Base-by-base conservation (phyloP, 2,329 filamentous ascomycete species). In the Calonectria pauciramosa region DNA sequence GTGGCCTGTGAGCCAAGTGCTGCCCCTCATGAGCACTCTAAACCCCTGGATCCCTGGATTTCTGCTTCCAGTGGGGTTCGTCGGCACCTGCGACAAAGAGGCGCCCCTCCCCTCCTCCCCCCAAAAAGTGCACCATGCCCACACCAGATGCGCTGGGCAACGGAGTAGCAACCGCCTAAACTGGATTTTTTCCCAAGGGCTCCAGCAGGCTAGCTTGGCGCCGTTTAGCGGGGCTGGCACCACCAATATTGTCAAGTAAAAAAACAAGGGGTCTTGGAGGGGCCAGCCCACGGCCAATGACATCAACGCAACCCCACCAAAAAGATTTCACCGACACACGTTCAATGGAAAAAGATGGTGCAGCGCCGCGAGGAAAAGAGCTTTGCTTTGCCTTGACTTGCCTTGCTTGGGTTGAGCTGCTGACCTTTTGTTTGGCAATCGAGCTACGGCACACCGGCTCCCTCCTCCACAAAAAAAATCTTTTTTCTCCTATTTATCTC, bases 231-330 rank as follows among this genome's bases (percentile, higher is more conserved):
- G 71, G 67, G 30, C 63, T 36, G 44, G 63, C 38, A 67, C 63
- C 63, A 63, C 63, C 64, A 59, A 56, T 26, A 56, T 26, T 23
- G 52, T 20, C 28, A 60, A 63, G 26, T 26, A 64, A 77, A 76
- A 75, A 73, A 75, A 77, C 75, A 75, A 81, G 73, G 78, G 76
- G 75, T 79, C 75, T 32, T 75, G 78, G 68, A 72, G 77, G 78
- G 78, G 69, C 63, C 28, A 38, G 26, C 26, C 32, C 65, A 74
- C 75, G 74, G 68, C 80, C 78, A 82, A 82, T 82, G 80, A 82
- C 80, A 82, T 79, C 80, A 81, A 72, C 20, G 38, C 9, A 44
- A 79, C 80, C 80, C 80, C 80, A 80, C 80, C 80, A 75, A 80
- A 81, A 82, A 82, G 74, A 78, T 81, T 79, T 80, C 72, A 79